These are phyloP conservation scores for Domatiomyces catenatus DNA, from an alignment of 2,329 filamentous ascomycete species.

Conservation along the genomic window DNA sequence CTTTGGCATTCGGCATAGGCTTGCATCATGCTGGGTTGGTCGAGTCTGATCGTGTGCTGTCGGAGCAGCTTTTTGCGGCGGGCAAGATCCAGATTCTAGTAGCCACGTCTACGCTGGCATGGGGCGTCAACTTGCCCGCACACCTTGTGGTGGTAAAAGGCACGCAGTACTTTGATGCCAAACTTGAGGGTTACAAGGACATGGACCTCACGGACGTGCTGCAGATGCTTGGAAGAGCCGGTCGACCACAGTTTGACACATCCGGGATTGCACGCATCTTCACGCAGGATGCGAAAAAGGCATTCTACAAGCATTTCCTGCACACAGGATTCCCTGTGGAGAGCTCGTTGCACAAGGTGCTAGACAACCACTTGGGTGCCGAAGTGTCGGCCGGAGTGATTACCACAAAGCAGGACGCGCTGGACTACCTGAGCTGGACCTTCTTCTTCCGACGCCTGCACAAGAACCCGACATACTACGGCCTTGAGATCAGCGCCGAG, in stretches of 20 bases:
- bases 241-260: conserved; percentile 88
- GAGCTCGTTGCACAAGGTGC: conserved; percentile 84
- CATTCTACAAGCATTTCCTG: conserved; percentile 98
- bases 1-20: conserved; percentile 93
- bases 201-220: conserved; percentile 98
- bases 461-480: conserved; percentile 98
- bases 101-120: conserved; percentile 88
- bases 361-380: conserved; percentile 92
- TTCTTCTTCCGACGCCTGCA: conserved; percentile 96
- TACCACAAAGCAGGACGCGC: conserved; percentile 82
- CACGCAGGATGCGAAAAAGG: conserved; percentile 93
- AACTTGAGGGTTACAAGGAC: conserved; percentile 92
- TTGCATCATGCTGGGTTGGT: conserved; percentile 94
- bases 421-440: conserved; percentile 97
- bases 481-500: conserved; percentile 79
- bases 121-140: conserved; percentile 94
- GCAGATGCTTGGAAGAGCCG: conserved; percentile 93
- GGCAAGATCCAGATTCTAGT: conserved; percentile 97
- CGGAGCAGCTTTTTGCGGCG: conserved; percentile 88
- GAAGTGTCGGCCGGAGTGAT: conserved; percentile 91
- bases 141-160: conserved; percentile 96
- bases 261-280: conserved; percentile 90
- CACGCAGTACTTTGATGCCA: conserved; percentile 95
- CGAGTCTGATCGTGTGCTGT: conserved; percentile 77
- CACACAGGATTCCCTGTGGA: conserved; percentile 97